A percentile compares a stretch with the other conserved stretches of the same genome.
phyloP scores from a whole-genome alignment of 2,329 filamentous ascomycete genomes.

The Xenoacremonium recifei region DNA sequence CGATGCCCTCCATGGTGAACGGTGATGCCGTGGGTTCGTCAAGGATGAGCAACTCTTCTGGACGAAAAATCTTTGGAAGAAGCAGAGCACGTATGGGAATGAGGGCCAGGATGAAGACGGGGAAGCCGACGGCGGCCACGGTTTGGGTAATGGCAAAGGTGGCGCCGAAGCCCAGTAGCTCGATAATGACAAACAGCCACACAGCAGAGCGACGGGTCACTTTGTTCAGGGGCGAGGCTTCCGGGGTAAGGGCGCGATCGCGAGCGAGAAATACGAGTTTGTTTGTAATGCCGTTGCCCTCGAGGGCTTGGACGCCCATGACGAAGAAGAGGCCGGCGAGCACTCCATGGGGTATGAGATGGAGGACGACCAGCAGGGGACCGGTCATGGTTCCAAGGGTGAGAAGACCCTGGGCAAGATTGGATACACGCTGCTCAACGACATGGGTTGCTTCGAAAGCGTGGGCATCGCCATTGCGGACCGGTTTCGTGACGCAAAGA shows the following conservation, averaged over 20 bases:
- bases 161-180: conserved; percentile 69
- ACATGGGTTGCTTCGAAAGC: conserved; percentile 56
- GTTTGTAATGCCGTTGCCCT: conserved; percentile 72
- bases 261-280: conserved; percentile 70
- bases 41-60: conserved; percentile 59
- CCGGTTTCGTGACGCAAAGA: conserved; percentile 66
- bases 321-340: conserved; percentile 81
- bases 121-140: conserved; percentile 78
- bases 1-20: conserved; percentile 75
- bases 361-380: conserved; percentile 69
- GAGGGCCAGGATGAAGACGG: conserved; percentile 68
- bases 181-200: conserved; percentile 68
- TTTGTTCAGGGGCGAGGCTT: conserved; percentile 57
- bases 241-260: conserved; percentile 61
- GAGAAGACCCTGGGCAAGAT: conserved; percentile 73
- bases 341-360: conserved; percentile 76
- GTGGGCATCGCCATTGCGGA: conserved; percentile 56
- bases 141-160: conserved; percentile 85
- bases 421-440: conserved; percentile 77
- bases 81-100: conserved; percentile 65
- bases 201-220: conserved; percentile 63
- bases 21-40: conserved; percentile 74
- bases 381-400: conserved; percentile 78
- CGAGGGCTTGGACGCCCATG: conserved; percentile 78
- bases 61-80: conserved; percentile 60